Percentiles rank a stretch among this genome's conserved stretches.
Conservation (phyloP, 495 filamentous ascomycete genomes). For the Umbilicaria muhlenbergii region DNA sequence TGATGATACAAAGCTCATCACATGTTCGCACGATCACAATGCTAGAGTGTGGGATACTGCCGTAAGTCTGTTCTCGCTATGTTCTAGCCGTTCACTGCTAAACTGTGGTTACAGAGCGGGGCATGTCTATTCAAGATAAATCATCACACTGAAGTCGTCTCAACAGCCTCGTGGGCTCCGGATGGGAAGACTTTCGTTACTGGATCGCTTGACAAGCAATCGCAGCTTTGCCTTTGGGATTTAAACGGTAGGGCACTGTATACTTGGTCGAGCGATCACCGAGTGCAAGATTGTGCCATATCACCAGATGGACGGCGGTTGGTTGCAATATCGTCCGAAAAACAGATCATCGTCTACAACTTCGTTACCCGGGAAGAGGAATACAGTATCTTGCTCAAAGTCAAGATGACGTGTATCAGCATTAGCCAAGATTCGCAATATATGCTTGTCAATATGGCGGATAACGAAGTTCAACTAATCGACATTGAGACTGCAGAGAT, state of each 20-base stretch:
- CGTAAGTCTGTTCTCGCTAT: slow-evolving; percentile 31
- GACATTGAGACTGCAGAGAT: slow-evolving; percentile 58
- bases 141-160: slow-evolving; percentile 65
- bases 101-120: slow-evolving; percentile 42
- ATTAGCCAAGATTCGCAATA: slow-evolving; percentile 66
- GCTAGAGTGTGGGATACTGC: slow-evolving; percentile 67
- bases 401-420: slow-evolving; percentile 57
- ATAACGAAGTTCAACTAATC: slow-evolving; percentile 59
- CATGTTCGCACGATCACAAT: slow-evolving; percentile 57
- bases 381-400: slow-evolving; percentile 50
- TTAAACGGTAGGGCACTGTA: slow-evolving; percentile 38
- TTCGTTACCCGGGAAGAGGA: slow-evolving; percentile 55
- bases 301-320: slow-evolving; percentile 65
- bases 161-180: slow-evolving; percentile 70
- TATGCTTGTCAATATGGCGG: slow-evolving; percentile 67
- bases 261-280: slow-evolving; percentile 50
- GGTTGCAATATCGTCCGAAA: slow-evolving; percentile 57
- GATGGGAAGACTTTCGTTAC: slow-evolving; percentile 68
- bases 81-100: slow-evolving; percentile 1
- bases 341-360: slow-evolving; percentile 67
- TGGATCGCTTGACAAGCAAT: slow-evolving; percentile 53
- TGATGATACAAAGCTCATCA: slow-evolving; percentile 71
- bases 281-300: slow-evolving; percentile 72
- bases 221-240: slow-evolving; percentile 55
- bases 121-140: slow-evolving; percentile 44